Percentiles rank a stretch among this genome's conserved stretches.
These are phyloP conservation scores for Filobasidium uniguttulatum DNA, from an alignment of 1,284 basidiomycete species.

Conservation along the genomic window DNA sequence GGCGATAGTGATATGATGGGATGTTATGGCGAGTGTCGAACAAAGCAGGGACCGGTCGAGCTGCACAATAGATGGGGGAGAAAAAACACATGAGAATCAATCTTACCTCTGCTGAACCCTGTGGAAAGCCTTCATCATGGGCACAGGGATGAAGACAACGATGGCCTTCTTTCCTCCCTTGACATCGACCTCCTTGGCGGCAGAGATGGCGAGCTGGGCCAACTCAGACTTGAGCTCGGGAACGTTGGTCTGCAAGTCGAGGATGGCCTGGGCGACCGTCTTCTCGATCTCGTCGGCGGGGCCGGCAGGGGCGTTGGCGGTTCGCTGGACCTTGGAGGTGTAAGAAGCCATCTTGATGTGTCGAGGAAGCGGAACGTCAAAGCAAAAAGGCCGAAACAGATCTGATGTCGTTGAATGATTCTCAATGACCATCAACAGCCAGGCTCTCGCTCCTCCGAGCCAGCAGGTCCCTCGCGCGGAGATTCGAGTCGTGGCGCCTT, in stretches of 20 bases:
- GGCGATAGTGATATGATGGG: neutral
- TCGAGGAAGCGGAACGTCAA: neutral
- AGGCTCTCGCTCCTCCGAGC: too few species aligned
- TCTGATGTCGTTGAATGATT: too few species aligned
- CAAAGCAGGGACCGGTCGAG: neutral
- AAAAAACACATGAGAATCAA: neutral
- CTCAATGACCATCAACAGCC: too few species aligned
- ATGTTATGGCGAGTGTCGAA: too few species aligned
- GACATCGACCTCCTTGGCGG: slow-evolving; percentile 96
- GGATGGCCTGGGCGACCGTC: slow-evolving; percentile 83
- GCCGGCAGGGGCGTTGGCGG: slow-evolving; percentile 84
- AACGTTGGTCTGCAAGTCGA: slow-evolving; percentile 97
- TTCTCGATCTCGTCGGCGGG: slow-evolving; percentile 86
- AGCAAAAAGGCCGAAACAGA: too few species aligned
- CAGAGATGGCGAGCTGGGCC: slow-evolving; percentile 88
- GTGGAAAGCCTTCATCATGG: slow-evolving; percentile 97
- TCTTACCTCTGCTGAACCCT: slow-evolving; percentile 93
- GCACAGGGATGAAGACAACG: slow-evolving; percentile 94
- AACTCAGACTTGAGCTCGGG: slow-evolving; percentile 96
- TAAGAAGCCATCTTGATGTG: slow-evolving; percentile 18
- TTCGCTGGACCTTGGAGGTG: slow-evolving; percentile 72
- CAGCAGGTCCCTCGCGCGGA: too few species aligned
- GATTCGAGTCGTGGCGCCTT: too few species aligned
- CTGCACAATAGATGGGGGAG: neutral
- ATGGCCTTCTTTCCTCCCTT: slow-evolving; percentile 99